Conservation (phyloP, 2,329 filamentous ascomycete species). For the Aspergillus persii region DNA sequence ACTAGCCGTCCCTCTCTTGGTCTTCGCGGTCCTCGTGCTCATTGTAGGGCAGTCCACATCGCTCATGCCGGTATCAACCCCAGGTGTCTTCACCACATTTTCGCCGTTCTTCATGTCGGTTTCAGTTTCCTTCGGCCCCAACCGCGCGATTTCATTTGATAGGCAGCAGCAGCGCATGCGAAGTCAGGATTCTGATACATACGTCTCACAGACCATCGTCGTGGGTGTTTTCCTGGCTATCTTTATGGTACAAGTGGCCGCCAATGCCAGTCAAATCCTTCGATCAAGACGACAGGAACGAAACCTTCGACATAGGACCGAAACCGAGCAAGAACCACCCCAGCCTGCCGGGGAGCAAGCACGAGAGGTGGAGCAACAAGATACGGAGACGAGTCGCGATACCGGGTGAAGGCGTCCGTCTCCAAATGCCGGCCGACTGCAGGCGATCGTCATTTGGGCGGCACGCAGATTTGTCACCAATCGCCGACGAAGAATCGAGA, state of each 20-base stretch:
- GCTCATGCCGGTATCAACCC: slow-evolving; percentile 21
- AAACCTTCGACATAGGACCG: background rate
- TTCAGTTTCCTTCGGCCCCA: slow-evolving; percentile 32
- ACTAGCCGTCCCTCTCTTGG: slow-evolving; percentile 42
- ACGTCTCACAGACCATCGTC: slow-evolving; percentile 33
- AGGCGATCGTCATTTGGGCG: background rate
- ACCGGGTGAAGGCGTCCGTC: background rate
- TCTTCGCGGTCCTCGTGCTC: slow-evolving; percentile 29
- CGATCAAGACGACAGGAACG: slow-evolving; percentile 21
- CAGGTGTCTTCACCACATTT: slow-evolving; percentile 31
- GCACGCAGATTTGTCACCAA: background rate
- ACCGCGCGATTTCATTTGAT: slow-evolving; percentile 7
- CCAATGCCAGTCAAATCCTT: slow-evolving; percentile 28
- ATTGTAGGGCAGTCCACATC: slow-evolving; percentile 24
- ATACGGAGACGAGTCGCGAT: slow-evolving; percentile 1
- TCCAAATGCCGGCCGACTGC: background rate
- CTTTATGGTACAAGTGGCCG: slow-evolving; percentile 29
- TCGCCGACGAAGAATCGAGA: background rate
- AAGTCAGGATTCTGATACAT: slow-evolving; percentile 16
- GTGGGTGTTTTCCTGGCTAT: slow-evolving; percentile 31
- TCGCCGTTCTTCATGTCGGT: slow-evolving; percentile 38
- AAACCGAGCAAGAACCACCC: slow-evolving; percentile 1
- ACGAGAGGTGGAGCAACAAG: slow-evolving; percentile 13
- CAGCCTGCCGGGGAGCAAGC: slow-evolving; percentile 3
- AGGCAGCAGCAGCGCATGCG: slow-evolving; percentile 4